Conservation (phyloP, 768 basidiomycete genomes). For the Tricholoma sp. region DNA sequence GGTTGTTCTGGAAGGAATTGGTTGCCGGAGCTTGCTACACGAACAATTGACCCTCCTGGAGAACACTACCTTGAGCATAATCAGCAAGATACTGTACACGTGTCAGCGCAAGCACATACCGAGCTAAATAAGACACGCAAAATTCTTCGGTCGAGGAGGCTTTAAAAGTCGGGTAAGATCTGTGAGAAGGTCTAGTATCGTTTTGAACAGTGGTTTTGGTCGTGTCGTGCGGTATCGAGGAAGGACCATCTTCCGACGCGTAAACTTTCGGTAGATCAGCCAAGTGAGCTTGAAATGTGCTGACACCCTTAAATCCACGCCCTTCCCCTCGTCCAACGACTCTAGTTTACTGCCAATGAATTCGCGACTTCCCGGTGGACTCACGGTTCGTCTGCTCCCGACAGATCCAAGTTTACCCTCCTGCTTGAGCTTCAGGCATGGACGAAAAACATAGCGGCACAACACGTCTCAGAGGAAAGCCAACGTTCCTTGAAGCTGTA, state of each 20-base stretch:
- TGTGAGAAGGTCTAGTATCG: neutral
- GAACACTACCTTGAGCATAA: constrained; percentile 40
- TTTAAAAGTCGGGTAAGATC: neutral
- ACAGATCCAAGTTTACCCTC: constrained; percentile 7
- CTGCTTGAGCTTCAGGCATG: constrained; percentile 55
- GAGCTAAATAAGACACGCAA: constrained; percentile 56
- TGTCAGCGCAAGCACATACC: constrained; percentile 26
- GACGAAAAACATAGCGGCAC: constrained; percentile 73
- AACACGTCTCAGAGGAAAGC: constrained; percentile 76
- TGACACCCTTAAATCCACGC: constrained; percentile 40
- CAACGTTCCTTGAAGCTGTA: constrained; percentile 46
- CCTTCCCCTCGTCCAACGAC: constrained; percentile 14
- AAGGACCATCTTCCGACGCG: neutral
- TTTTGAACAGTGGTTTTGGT: neutral
- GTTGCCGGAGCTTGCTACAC: constrained; percentile 63
- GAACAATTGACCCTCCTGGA: constrained; percentile 58
- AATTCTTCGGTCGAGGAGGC: constrained; percentile 49
- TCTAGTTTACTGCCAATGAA: constrained; percentile 2
- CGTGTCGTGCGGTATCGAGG: neutral
- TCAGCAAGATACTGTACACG: neutral
- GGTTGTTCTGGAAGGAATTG: constrained; percentile 61
- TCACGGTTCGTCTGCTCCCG: constrained; percentile 34
- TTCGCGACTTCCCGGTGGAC: constrained; percentile 46
- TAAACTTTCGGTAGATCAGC: constrained; percentile 23
- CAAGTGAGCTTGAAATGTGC: constrained; percentile 44